Base-by-base conservation (phyloP, 805 yeast species). In the Starmerella vaccinii region DNA sequence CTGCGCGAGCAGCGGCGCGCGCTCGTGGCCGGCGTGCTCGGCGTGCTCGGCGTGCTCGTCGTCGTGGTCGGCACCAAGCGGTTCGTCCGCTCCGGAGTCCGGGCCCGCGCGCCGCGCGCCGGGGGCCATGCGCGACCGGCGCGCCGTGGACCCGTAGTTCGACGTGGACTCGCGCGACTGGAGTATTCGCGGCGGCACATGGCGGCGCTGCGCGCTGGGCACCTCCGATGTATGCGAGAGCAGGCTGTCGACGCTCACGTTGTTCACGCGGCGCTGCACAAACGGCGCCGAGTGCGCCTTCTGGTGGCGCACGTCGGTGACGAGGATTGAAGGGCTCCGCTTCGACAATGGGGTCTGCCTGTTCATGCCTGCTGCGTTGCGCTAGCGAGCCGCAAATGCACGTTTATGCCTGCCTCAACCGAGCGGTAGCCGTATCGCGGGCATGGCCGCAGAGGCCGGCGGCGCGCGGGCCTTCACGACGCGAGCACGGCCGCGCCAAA, bases 321-420 rank as follows among this genome's bases (percentile, higher is more conserved):
- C 97, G 51, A 89, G 73, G 61, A 89, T 89, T 1, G 95, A 85
- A 10, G 97, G 97, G 27, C 96, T 85, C 59, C 97, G 69, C 60
- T 84, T 85, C 13, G 95, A 86, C 5, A 84, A 80, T 3, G 84
- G 81, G 13, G 69, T 57, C 45, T 50, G 54, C 26, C 40, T 37
- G 40, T 21, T 37, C 40, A 37, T 37, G 40, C 40, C 26, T 37
- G 40, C 15, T 21, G 15, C 40, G 19, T 10, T 7, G 16, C 40
- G 16, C 26, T 21, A 6, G 26, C 26, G 24, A 19, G 40, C 22
- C 39, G 24, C 9, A 5, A 19, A 26, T 4, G 26, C 40, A 9
- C 9, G 38, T 5, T 34, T 16, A 22, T 9, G 16, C n/a, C 37
- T 15, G 38, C 21, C 38, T 32, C 35, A n/a, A 32, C n/a, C n/a